A percentile compares a stretch with the other conserved stretches of the same genome.
phyloP scores from a whole-genome alignment of 345 rosid genomes.

The Clausena lansium region DNA sequence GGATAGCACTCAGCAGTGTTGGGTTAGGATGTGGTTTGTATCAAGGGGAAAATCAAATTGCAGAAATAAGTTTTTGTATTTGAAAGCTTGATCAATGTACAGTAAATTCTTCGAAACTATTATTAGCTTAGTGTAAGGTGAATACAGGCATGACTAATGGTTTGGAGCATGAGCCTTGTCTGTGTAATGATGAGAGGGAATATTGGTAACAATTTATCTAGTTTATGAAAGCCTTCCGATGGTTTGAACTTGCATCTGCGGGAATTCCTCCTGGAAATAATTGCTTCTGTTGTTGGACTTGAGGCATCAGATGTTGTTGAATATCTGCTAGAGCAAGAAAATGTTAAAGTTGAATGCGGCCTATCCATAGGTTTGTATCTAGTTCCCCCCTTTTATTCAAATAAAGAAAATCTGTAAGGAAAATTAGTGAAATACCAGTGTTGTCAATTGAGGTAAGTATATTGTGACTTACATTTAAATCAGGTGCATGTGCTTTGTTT shows the following conservation, averaged over 20 bases:
- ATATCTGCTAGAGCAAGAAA: too few relatives aligned
- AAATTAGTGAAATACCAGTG: not conserved
- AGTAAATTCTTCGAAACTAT: too few relatives aligned
- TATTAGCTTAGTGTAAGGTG: too few relatives aligned
- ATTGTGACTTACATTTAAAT: not conserved
- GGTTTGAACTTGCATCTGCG: conserved; percentile 6
- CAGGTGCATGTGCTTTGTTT: too few relatives aligned
- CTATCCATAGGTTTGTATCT: too few relatives aligned
- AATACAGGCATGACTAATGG: too few relatives aligned
- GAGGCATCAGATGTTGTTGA: too few relatives aligned
- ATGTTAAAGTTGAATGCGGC: too few relatives aligned
- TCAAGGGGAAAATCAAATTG: too few relatives aligned
- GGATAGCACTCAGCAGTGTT: not conserved
- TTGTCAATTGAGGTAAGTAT: not conserved
- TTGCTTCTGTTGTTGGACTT: too few relatives aligned
- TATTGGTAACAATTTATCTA: not conserved
- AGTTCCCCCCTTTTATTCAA: not conserved
- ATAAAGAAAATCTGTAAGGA: not conserved
- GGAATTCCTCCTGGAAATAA: conserved; percentile 18
- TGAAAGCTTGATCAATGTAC: not conserved
- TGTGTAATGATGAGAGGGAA: not conserved
- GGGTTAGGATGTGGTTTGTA: not conserved
- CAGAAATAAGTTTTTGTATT: not conserved
- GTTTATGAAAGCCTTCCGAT: not conserved
- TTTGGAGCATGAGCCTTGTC: not conserved